These are phyloP conservation scores for Kuraishia capsulata DNA, from an alignment of 805 yeast genomes.

Conservation along the genomic window DNA sequence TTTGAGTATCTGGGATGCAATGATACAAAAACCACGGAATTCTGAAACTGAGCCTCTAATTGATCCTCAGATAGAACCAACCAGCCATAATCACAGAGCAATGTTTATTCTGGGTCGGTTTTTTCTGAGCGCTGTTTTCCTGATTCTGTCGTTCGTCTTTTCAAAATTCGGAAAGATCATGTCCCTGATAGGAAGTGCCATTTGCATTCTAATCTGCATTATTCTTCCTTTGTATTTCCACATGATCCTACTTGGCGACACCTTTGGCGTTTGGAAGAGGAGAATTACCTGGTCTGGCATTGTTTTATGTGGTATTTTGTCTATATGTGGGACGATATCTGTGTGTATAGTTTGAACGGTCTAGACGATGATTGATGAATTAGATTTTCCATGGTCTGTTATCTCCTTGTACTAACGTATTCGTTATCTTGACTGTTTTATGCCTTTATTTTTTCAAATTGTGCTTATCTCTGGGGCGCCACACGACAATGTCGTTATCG, in stretches of 20 bases:
- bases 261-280: slow-evolving; percentile 30
- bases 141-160: slow-evolving; percentile 50
- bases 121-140: slow-evolving; percentile 47
- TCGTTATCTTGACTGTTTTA: too few species aligned
- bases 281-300: slow-evolving; percentile 33
- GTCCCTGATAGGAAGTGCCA: slow-evolving; percentile 72
- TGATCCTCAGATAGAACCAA: slow-evolving; percentile 4
- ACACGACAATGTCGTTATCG: background rate
- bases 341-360: slow-evolving; percentile 5
- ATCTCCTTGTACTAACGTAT: too few species aligned
- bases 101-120: slow-evolving; percentile 22
- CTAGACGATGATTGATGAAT: too few species aligned
- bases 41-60: slow-evolving; percentile 1
- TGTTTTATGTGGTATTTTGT: slow-evolving; percentile 33
- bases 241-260: slow-evolving; percentile 39
- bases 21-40: too few species aligned
- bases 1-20: slow-evolving; percentile 8
- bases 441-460: too few species aligned
- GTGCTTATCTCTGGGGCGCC: too few species aligned
- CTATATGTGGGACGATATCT: slow-evolving; percentile 45
- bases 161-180: slow-evolving; percentile 78
- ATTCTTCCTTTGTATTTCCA: slow-evolving; percentile 73
- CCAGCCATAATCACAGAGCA: slow-evolving; percentile 3
- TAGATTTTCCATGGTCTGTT: too few species aligned
- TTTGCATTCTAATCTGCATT: slow-evolving; percentile 73